Evolutionary conservation across 179 eudicot species (phyloP).

Genomic region (Sideroxylon spinosum): DNA sequence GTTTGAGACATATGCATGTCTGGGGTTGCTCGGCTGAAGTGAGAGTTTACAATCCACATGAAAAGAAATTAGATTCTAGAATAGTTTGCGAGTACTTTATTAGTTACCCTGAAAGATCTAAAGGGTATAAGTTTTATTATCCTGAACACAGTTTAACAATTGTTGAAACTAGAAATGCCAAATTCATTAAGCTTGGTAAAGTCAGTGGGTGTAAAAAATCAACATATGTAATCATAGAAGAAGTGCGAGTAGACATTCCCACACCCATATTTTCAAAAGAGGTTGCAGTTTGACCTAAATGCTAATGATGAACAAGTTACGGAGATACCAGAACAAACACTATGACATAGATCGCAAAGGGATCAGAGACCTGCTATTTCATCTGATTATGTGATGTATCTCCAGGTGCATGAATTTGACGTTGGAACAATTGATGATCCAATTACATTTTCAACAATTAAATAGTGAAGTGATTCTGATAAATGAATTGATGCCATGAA

Average conservation of each 20-base stretch:
- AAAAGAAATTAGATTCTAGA: not conserved
- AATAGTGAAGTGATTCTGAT: not conserved
- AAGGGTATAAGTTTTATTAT: not conserved
- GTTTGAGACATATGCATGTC: slow-evolving; percentile 9
- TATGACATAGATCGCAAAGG: not conserved
- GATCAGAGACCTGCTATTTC: not conserved
- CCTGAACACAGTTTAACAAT: not conserved
- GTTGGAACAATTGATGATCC: not conserved
- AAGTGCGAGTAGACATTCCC: not conserved
- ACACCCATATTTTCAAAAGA: not conserved
- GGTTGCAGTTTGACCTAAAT: not conserved
- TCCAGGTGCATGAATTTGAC: not conserved
- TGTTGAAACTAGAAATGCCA: not conserved
- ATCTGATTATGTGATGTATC: not conserved
- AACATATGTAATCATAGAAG: not conserved
- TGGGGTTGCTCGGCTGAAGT: slow-evolving; percentile 13
- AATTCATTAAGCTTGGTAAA: not conserved
- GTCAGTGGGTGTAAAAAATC: not conserved
- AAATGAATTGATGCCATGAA: not conserved
- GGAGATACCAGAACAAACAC: not conserved
- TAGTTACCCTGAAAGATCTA: not conserved
- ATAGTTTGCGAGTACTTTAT: not conserved
- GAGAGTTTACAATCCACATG: not conserved
- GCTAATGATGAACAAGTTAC: not conserved
- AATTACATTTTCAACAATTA: not conserved